These are phyloP conservation scores for Trypanosoma theileri DNA, from an alignment of 208 protist species.

Conservation along the genomic window DNA sequence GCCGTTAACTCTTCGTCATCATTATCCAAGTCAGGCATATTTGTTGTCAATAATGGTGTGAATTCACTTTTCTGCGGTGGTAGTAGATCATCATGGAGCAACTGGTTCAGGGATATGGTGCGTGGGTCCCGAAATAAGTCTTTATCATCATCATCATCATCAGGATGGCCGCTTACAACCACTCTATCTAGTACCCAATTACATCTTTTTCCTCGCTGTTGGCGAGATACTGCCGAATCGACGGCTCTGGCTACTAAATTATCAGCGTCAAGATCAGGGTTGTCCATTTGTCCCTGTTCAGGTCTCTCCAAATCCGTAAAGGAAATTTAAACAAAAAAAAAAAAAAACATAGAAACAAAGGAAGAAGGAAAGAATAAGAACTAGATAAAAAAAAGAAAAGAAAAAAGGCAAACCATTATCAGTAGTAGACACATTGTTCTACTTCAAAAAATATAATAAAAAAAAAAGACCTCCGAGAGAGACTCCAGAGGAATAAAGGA, in stretches of 20 bases:
- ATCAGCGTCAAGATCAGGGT: constrained; percentile 1
- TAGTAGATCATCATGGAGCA: background rate
- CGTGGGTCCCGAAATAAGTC: background rate
- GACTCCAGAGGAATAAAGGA: too few relatives aligned
- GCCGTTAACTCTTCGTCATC: constrained; percentile 7
- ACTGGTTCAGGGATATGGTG: constrained; percentile 12
- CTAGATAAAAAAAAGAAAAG: too few relatives aligned
- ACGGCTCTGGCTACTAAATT: constrained; percentile 9
- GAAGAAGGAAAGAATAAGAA: too few relatives aligned
- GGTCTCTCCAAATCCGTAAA: too few relatives aligned
- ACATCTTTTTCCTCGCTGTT: background rate
- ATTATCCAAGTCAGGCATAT: background rate
- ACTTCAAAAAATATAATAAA: too few relatives aligned
- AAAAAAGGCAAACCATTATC: too few relatives aligned
- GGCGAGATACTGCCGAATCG: background rate
- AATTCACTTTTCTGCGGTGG: background rate
- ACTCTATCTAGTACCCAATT: too few relatives aligned
- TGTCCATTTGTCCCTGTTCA: background rate
- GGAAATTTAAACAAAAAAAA: background rate
- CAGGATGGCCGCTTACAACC: background rate
- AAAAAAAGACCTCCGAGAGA: too few relatives aligned
- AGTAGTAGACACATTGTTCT: too few relatives aligned
- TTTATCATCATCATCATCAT: background rate
- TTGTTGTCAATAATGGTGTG: background rate
- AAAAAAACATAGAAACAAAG: background rate